Evolutionary conservation across 352 stramenopile genomes (phyloP).

Genomic region (Globisporangium nagaii): DNA sequence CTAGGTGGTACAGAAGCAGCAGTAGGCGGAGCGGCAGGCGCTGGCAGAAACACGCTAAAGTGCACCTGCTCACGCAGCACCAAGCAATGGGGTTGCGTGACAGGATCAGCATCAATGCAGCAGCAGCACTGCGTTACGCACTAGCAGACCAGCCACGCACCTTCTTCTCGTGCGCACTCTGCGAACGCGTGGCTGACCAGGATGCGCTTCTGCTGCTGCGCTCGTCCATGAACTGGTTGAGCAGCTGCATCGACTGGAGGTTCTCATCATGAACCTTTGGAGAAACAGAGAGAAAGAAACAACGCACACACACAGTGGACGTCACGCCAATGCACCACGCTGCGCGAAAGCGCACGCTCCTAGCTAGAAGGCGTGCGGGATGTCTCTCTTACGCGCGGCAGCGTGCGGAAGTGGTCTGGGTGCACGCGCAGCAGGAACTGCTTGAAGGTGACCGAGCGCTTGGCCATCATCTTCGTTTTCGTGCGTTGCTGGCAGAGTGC

Average conservation of each 20-base stretch:
- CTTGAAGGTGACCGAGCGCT: slow-evolving; percentile 51
- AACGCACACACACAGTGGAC: background rate
- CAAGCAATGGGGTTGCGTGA: background rate
- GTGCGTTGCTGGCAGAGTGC: no score
- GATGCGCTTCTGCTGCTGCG: slow-evolving; percentile 8
- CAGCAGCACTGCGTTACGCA: background rate
- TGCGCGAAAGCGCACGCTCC: background rate
- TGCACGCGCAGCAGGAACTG: slow-evolving; percentile 72
- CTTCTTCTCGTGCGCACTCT: background rate
- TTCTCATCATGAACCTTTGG: slow-evolving; percentile 64
- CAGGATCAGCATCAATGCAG: background rate
- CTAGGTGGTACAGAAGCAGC: background rate
- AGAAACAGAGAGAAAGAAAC: background rate
- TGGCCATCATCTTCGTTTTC: slow-evolving; percentile 18
- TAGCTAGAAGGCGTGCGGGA: no score
- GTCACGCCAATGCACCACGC: background rate
- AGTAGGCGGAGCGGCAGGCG: background rate
- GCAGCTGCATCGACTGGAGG: slow-evolving; percentile 56
- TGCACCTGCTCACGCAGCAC: slow-evolving; percentile 17
- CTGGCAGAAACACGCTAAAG: slow-evolving; percentile 26
- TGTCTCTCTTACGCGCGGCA: slow-evolving; percentile 34
- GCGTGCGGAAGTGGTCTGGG: slow-evolving; percentile 57
- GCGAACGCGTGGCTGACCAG: slow-evolving; percentile 1
- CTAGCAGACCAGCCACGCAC: background rate
- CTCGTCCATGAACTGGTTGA: slow-evolving; percentile 72